Percentiles rank a stretch among this genome's conserved stretches.
These are phyloP conservation scores for Penicillium odoratum DNA, from an alignment of 495 filamentous ascomycete genomes.

Conservation along the genomic window DNA sequence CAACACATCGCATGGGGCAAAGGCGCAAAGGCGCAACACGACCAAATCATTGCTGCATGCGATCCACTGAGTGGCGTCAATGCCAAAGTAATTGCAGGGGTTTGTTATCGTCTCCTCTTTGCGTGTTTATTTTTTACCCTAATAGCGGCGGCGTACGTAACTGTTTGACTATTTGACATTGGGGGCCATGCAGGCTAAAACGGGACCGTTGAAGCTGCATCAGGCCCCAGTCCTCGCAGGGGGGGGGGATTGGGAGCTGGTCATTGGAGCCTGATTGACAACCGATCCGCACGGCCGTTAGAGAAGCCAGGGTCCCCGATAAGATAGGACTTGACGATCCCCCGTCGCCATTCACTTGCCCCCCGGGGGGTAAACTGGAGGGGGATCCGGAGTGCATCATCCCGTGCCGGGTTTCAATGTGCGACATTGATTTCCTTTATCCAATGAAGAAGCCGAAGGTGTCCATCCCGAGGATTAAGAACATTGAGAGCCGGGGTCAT, in stretches of 20 bases:
- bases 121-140: background rate
- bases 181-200: constrained; percentile 17
- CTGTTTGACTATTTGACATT: constrained; percentile 12
- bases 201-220: constrained; percentile 15
- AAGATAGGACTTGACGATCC: constrained; percentile 2
- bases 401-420: background rate
- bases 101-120: background rate
- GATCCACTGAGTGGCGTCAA: background rate
- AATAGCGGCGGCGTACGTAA: background rate
- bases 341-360: constrained; percentile 4
- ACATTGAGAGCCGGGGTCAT: background rate
- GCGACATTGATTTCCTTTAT: background rate
- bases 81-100: constrained; percentile 1
- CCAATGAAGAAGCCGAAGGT: background rate
- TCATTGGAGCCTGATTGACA: constrained; percentile 16
- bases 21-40: background rate
- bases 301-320: background rate
- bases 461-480: constrained; percentile 1
- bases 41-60: background rate
- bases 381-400: background rate
- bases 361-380: background rate
- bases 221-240: background rate
- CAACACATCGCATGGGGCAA: background rate
- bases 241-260: background rate
- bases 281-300: constrained; percentile 5